Percentiles rank a stretch among this genome's conserved stretches.
phyloP scores from a whole-genome alignment of 2,329 filamentous ascomycete species.

The Aspergillus fumigatus region DNA sequence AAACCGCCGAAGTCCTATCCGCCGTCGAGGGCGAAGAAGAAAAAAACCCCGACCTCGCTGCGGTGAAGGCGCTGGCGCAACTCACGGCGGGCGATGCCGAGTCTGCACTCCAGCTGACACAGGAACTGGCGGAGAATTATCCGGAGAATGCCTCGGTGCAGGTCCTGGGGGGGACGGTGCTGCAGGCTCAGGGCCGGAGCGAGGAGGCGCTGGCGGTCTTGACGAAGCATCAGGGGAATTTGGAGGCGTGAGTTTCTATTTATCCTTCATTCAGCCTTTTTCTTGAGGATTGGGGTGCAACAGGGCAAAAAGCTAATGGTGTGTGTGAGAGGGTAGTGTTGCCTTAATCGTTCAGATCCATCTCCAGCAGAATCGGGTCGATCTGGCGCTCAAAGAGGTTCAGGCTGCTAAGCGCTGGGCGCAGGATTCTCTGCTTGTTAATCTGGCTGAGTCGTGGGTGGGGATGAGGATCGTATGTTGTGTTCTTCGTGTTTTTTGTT shows the following conservation, averaged over 20 bases:
- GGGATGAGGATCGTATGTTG: conserved; percentile 69
- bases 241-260: conserved; percentile 62
- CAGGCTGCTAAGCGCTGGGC: conserved; percentile 84
- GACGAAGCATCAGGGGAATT: conserved; percentile 75
- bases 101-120: conserved; percentile 58
- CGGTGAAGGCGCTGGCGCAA: conserved; percentile 72
- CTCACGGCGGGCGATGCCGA: conserved; percentile 57
- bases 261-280: not conserved
- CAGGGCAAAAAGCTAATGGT: conserved; percentile 8
- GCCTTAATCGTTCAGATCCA: conserved; percentile 89
- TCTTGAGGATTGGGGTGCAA: not conserved
- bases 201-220: conserved; percentile 80
- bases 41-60: conserved; percentile 67
- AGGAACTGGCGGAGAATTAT: conserved; percentile 63
- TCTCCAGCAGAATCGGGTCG: conserved; percentile 83
- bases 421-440: conserved; percentile 88
- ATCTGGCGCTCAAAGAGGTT: conserved; percentile 87
- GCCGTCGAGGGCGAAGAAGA: conserved; percentile 61
- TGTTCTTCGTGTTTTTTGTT: not conserved
- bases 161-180: conserved; percentile 72
- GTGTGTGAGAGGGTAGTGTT: conserved; percentile 48
- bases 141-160: conserved; percentile 77
- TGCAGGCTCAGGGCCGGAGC: conserved; percentile 74
- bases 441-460: conserved; percentile 93
- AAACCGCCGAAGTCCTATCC: conserved; percentile 67